Conservation (phyloP, 805 yeast species). For the Metschnikowia koreensis region DNA sequence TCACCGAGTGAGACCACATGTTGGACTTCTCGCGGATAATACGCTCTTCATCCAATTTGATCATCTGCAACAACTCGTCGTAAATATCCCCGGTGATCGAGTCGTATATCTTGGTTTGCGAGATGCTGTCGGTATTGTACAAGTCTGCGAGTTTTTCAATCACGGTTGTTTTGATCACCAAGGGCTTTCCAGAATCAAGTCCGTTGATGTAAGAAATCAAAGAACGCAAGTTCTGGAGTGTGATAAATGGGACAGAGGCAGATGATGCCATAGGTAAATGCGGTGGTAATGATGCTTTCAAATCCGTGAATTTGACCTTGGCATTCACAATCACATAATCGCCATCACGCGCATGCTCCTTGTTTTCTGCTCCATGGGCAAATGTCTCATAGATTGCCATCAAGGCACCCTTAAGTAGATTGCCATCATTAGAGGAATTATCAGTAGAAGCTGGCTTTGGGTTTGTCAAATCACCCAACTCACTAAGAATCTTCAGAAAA, state of each 20-base stretch:
- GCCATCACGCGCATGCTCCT: constrained; percentile 13
- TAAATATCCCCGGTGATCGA: constrained; percentile 54
- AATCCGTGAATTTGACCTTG: constrained; percentile 60
- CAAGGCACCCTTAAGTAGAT: constrained; percentile 38
- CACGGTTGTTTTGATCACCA: constrained; percentile 38
- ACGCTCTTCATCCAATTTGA: constrained; percentile 52
- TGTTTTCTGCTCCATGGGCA: constrained; percentile 5
- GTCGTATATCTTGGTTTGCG: constrained; percentile 49
- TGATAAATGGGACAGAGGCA: constrained; percentile 53
- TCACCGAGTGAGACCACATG: constrained; percentile 58
- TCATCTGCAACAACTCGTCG: constrained; percentile 54
- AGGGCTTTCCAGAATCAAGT: constrained; percentile 24
- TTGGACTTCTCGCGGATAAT: constrained; percentile 44
- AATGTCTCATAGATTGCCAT: constrained; percentile 44
- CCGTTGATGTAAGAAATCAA: constrained; percentile 59
- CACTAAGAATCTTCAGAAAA: constrained; percentile 27
- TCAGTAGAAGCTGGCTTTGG: constrained; percentile 1
- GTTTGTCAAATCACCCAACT: constrained; percentile 17
- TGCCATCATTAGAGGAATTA: constrained; percentile 15
- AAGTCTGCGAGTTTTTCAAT: constrained; percentile 43
- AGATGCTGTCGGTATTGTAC: constrained; percentile 31
- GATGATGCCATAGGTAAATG: constrained; percentile 50
- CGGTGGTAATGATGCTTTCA: constrained; percentile 53
- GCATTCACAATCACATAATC: constrained; percentile 67
- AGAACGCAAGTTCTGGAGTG: constrained; percentile 58